Conservation (phyloP, 2,329 filamentous ascomycete species). For the Annulohypoxylon truncatum region DNA sequence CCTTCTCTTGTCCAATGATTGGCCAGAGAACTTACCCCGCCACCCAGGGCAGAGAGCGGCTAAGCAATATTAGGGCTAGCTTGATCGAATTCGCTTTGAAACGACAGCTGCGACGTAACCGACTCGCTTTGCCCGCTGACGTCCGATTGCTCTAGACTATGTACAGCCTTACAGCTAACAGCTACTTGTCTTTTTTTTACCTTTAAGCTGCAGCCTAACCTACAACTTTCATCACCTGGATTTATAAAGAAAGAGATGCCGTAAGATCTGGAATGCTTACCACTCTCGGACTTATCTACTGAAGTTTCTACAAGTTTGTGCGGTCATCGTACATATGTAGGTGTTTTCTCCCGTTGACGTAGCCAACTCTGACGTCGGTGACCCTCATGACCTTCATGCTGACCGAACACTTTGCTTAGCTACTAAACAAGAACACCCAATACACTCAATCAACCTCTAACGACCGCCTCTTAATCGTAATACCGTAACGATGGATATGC, state of each 20-base stretch:
- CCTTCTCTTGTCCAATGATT: slow-evolving; percentile 7
- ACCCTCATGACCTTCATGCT: not conserved
- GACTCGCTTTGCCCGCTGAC: slow-evolving; percentile 11
- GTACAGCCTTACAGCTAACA: slow-evolving; percentile 21
- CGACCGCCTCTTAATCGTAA: not conserved
- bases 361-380: slow-evolving; percentile 6
- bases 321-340: not conserved
- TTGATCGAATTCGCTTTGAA: slow-evolving; percentile 26
- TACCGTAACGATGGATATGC: slow-evolving; percentile 51
- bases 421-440: not conserved
- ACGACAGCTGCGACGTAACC: slow-evolving; percentile 39
- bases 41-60: not conserved
- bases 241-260: slow-evolving; percentile 1
- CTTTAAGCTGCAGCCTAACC: not conserved
- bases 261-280: slow-evolving; percentile 27
- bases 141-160: slow-evolving; percentile 2
- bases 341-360: slow-evolving; percentile 1
- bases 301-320: not conserved
- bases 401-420: not conserved
- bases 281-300: not conserved
- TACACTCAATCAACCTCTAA: not conserved
- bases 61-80: slow-evolving; percentile 16
- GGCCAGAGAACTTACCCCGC: slow-evolving; percentile 15
- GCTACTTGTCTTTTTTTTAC: slow-evolving; percentile 18
- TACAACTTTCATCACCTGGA: not conserved